phyloP scores from a whole-genome alignment of 495 filamentous ascomycete genomes.

The Sporormia fimetaria region DNA sequence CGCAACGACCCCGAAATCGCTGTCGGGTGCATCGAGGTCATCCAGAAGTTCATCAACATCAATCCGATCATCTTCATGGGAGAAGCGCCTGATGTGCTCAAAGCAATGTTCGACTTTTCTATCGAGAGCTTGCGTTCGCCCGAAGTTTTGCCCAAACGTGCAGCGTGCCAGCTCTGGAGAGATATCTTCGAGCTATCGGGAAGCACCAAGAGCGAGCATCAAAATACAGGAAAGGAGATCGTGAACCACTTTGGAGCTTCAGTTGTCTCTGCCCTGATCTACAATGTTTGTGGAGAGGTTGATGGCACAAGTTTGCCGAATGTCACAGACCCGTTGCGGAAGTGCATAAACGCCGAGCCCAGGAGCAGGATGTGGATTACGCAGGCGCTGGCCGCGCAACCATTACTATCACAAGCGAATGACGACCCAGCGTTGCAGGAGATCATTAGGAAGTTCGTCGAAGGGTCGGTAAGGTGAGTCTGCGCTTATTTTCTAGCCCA shows the following conservation, averaged over 20 bases:
- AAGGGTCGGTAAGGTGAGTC: constrained; percentile 17
- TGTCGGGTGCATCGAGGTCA: constrained; percentile 63
- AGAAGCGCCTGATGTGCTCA: constrained; percentile 41
- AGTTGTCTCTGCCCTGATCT: constrained; percentile 17
- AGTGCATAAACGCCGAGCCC: constrained; percentile 13
- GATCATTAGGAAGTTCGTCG: constrained; percentile 16
- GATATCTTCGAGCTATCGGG: constrained; percentile 16
- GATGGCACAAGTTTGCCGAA: constrained; percentile 17
- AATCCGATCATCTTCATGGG: constrained; percentile 49
- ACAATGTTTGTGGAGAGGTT: constrained; percentile 23
- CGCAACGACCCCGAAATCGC: constrained; percentile 68
- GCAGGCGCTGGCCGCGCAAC: constrained; percentile 7
- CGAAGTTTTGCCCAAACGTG: constrained; percentile 70
- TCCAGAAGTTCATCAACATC: constrained; percentile 53
- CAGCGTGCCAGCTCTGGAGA: constrained; percentile 71
- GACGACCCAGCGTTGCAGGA: constrained; percentile 2
- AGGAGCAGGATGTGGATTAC: constrained; percentile 11
- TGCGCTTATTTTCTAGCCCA: background rate
- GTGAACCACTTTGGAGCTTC: constrained; percentile 16
- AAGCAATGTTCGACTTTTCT: constrained; percentile 65
- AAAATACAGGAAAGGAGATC: constrained; percentile 14
- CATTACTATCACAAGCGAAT: constrained; percentile 10
- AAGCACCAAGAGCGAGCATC: constrained; percentile 6
- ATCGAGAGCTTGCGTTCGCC: constrained; percentile 58
- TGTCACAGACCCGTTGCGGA: constrained; percentile 18